phyloP scores from a whole-genome alignment of 1,139 yeast species.

The Saccharomyces hybrid region DNA sequence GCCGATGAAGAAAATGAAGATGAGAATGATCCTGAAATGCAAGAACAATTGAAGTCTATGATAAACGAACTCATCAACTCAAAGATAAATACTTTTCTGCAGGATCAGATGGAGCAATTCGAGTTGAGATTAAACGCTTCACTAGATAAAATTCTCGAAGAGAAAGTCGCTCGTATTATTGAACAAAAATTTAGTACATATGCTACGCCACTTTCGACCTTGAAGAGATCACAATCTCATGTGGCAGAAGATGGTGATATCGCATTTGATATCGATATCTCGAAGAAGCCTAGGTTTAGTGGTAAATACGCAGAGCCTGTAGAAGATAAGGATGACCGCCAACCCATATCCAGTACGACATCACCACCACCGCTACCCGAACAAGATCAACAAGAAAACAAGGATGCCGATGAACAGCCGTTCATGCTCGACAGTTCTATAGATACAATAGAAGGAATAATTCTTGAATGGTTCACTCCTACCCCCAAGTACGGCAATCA shows the following conservation, averaged over 20 bases:
- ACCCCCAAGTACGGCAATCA: slow-evolving; percentile 22
- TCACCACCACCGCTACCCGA: not conserved
- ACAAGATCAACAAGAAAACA: not conserved
- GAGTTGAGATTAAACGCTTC: slow-evolving; percentile 11
- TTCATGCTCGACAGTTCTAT: slow-evolving; percentile 17
- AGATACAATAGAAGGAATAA: slow-evolving; percentile 21
- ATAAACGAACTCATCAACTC: slow-evolving; percentile 25
- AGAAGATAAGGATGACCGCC: not conserved
- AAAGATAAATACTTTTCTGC: slow-evolving; percentile 15
- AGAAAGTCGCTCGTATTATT: slow-evolving; percentile 9
- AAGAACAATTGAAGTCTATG: slow-evolving; percentile 25
- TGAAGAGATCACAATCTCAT: slow-evolving; percentile 3
- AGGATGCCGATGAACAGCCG: not conserved
- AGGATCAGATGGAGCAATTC: slow-evolving; percentile 14
- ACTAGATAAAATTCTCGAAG: slow-evolving; percentile 14
- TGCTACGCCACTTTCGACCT: not conserved
- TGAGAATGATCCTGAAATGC: slow-evolving; percentile 12
- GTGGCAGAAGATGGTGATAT: not conserved
- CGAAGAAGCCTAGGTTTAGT: not conserved
- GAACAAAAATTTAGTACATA: slow-evolving; percentile 5
- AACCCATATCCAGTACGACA: not conserved
- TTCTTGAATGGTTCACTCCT: slow-evolving; percentile 32
- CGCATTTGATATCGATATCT: not conserved
- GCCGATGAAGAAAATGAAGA: slow-evolving; percentile 11
- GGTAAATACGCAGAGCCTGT: not conserved